Evolutionary conservation across 169 alveolate species (phyloP), one percentile per base, ranked within the genome.

Genomic region (Blepharisma undulans): DNA sequence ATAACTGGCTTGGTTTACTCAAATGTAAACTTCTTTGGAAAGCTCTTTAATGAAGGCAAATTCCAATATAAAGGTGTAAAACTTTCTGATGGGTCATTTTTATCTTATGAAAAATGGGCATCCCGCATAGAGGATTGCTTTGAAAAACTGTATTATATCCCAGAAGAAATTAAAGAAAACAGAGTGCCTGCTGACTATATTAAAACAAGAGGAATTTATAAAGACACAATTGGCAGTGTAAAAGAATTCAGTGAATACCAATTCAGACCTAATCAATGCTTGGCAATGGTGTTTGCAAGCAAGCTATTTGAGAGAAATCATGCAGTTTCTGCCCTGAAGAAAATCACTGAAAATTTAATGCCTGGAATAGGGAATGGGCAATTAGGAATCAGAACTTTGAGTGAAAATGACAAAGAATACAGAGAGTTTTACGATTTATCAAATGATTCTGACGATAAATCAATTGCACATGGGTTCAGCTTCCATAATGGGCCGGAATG

Each of bases 401-500:
- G 96, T 90, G 97, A 96, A n/a, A 59, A 90, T 0, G 99, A 98
- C 72, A 89, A 87, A 36, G 93, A 95, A 27, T 98, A 97, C 94
- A 92, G 95, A 66, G 98, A 98, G 12, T 95, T 95, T 93, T 98
- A 98, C 88, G 97, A 97, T 86, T 97, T 96, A 76, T 82, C 92
- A 30, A 98, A 98, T 92, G 98, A 97, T 89, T 79, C 97, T 22
- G 92, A 89, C n/a, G 95, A 95, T 77, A 92, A 87, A 77, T 86
- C 91, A 79, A 88, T 93, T 27, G 97, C 98, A 36, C 97, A 97
- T 81, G 99, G 99, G 33, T 97, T 93, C 92, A 97, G 97, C 88
- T 98, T 98, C 86, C 99, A 98, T 61, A 95, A 98, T 92, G 99
- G 99, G 3, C 99, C 99, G n/a, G 99, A 98, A 89, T 98, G 99